Percentiles rank a stretch among this genome's conserved stretches.
phyloP scores from a whole-genome alignment of 805 yeast genomes.

The Debaryomyces hansenii region DNA sequence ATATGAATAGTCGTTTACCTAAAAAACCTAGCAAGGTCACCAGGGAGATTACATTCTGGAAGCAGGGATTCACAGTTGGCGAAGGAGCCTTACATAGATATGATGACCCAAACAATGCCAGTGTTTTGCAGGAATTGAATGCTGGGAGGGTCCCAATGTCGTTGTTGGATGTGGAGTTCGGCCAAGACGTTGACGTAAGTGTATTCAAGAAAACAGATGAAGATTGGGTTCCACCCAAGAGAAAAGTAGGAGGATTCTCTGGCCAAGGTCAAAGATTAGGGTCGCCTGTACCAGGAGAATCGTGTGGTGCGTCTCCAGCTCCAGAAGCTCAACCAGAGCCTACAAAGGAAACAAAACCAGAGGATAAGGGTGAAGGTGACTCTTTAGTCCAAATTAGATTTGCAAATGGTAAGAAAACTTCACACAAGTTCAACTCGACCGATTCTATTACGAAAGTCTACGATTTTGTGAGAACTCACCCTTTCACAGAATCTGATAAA shows the following conservation, averaged over 20 bases:
- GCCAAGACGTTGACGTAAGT: conserved; percentile 91
- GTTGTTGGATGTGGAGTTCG: conserved; percentile 76
- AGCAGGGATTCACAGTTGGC: conserved; percentile 92
- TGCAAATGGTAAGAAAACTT: conserved; percentile 73
- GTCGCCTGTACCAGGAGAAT: conserved; percentile 81
- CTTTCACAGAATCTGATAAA: conserved; percentile 46
- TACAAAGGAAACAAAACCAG: conserved; percentile 18
- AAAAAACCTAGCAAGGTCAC: conserved; percentile 50
- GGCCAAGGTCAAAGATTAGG: conserved; percentile 89
- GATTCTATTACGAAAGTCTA: conserved; percentile 69
- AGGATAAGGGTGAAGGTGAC: conserved; percentile 52
- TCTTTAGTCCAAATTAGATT: conserved; percentile 80
- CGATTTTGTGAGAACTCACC: conserved; percentile 57
- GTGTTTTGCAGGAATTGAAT: conserved; percentile 75
- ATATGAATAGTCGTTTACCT: conserved; percentile 23
- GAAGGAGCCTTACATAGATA: conserved; percentile 84
- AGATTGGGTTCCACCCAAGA: conserved; percentile 70
- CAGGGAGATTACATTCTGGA: conserved; percentile 92
- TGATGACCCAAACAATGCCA: conserved; percentile 88
- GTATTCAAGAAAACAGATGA: conserved; percentile 82
- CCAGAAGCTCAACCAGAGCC: conserved; percentile 17
- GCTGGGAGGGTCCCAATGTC: conserved; percentile 90
- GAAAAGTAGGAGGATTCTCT: conserved; percentile 60
- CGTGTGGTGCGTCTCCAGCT: conserved; percentile 29
- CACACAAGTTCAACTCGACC: conserved; percentile 61